phyloP scores from a whole-genome alignment of 148 eudicot genomes.

The Vaccinium macrocarpon region DNA sequence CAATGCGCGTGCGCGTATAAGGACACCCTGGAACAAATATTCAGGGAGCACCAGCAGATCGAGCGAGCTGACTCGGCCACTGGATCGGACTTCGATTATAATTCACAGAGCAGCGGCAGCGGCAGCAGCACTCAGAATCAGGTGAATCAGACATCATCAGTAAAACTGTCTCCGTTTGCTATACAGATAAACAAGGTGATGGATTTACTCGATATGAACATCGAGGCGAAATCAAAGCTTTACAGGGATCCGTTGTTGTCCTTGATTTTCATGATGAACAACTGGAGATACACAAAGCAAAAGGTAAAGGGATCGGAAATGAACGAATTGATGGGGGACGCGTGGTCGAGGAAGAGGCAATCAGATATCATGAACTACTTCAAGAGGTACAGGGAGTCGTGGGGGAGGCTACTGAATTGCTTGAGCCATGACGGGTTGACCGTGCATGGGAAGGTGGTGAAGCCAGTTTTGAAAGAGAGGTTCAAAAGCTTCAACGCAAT shows the following conservation, averaged over 20 bases:
- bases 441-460: constrained; percentile 64
- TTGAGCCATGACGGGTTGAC: constrained; percentile 61
- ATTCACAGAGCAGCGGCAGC: not conserved
- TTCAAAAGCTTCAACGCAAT: constrained; percentile 75
- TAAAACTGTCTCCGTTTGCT: constrained; percentile 41
- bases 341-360: constrained; percentile 46
- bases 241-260: constrained; percentile 63
- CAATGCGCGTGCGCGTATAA: constrained; percentile 63
- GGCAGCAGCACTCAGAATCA: not conserved
- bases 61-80: constrained; percentile 34
- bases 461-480: constrained; percentile 75
- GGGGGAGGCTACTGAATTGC: constrained; percentile 59
- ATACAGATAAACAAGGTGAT: constrained; percentile 44
- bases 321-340: constrained; percentile 31
- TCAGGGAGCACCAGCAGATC: constrained; percentile 48
- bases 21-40: constrained; percentile 59
- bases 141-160: not conserved
- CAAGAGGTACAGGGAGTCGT: constrained; percentile 61
- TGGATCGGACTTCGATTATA: constrained; percentile 19
- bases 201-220: constrained; percentile 58
- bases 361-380: constrained; percentile 45
- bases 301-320: constrained; percentile 44
- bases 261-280: constrained; percentile 76
- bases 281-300: constrained; percentile 51
- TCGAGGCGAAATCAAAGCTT: constrained; percentile 60